Base-by-base conservation (phyloP, 2,329 filamentous ascomycete species). In the Nannizzia gypsea region DNA sequence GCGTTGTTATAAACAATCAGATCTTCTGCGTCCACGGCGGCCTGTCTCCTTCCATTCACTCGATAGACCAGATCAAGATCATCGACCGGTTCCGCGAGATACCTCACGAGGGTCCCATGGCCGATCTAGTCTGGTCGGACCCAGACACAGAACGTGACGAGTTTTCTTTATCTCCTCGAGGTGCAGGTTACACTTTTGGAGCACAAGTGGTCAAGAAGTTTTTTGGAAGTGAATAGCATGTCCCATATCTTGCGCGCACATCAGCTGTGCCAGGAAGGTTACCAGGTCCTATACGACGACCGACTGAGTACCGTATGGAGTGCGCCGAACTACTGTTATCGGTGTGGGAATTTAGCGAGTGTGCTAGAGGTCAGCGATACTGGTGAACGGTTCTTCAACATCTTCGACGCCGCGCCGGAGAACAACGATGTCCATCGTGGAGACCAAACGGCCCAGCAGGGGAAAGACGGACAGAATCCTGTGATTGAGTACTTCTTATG, bases 1-100 rank as follows among this genome's bases (percentile, higher is more conserved):
- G 89, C 68, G 95, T 97, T 63, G 92, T 99, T 64, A 99, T 99
- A 72, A 95, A 97, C 73, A 88, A 99, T 74, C 89, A 97, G 73
- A 99, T 99, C 66, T 99, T 99, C 74, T 99, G 93, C 74, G 93
- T 99, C 5, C 93, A 99, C 73, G 93, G 93, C 72, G 93, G 89
- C 22, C 81, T 93, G 20, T 91, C 88, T 0, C 89, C 89, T 1
- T 91, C 88, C 31, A 97, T 99, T 71, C 93, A 99, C 75, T 95
- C 89, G 50, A 96, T 99, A 71, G 93, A 99, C 73, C 93, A 99
- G 76, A 97, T 99, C 76, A 97, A 99, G 75, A 95, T 99, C 73
- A 97, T 99, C 72, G 93, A 99, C 76, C 89, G 93, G 52, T 99
- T 97, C 79, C 86, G 93, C 66, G 93, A 99, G 72, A 99, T 99